phyloP scores from a whole-genome alignment of 192 early-diverging fungal species.

The Allomyces javanicus region DNA sequence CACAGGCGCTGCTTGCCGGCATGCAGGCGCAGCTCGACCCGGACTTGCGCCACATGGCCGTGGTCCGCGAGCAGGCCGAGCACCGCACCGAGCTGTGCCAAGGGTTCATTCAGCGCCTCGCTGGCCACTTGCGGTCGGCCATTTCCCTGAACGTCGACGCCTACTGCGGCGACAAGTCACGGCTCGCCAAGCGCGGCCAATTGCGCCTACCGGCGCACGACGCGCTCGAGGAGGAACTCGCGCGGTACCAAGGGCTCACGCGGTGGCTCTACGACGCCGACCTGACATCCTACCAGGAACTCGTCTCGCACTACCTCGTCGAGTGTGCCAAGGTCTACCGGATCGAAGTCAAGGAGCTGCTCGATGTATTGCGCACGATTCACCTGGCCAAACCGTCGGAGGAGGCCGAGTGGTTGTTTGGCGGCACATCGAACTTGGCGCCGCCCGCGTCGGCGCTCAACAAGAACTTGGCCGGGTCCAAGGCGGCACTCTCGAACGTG shows the following conservation, averaged over 20 bases:
- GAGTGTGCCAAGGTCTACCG: neutral
- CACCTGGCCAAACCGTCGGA: too few relatives aligned
- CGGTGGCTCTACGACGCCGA: neutral
- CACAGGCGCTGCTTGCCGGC: neutral
- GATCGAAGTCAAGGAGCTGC: neutral
- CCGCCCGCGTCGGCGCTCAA: too few relatives aligned
- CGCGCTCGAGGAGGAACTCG: neutral
- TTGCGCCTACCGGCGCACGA: neutral
- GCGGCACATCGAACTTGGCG: too few relatives aligned
- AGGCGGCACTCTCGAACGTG: too few relatives aligned
- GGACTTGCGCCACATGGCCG: neutral
- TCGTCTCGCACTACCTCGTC: neutral
- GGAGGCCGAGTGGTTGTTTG: too few relatives aligned
- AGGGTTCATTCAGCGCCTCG: neutral
- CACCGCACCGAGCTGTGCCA: neutral
- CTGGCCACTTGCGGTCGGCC: neutral
- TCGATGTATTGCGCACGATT: neutral
- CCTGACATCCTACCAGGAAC: neutral
- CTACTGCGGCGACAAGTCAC: neutral
- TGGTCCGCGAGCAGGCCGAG: neutral
- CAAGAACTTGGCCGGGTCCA: too few relatives aligned
- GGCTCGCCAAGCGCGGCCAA: neutral
- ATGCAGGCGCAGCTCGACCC: neutral
- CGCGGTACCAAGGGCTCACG: neutral
- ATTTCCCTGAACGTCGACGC: neutral